Percentiles rank a stretch among this genome's conserved stretches.
Evolutionary conservation across 2,329 filamentous ascomycete species (phyloP).

Genomic region (Neonectria faginata): DNA sequence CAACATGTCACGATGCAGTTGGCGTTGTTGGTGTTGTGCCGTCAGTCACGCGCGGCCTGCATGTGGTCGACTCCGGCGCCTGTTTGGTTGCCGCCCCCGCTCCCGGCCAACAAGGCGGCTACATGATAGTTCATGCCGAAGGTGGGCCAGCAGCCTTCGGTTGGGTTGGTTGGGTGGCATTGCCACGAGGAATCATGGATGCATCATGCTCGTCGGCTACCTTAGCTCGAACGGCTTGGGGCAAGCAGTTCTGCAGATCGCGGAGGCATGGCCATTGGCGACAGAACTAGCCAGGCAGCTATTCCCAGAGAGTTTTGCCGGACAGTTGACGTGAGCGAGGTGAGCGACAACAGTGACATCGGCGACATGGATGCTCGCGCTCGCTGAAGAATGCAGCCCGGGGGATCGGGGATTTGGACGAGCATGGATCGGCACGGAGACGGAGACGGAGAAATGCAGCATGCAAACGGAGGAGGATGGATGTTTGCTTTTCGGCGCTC

Average conservation of each 20-base stretch:
- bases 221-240: not conserved
- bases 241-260: not conserved
- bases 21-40: not conserved
- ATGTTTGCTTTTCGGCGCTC: conserved; percentile 4
- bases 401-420: not conserved
- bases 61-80: not conserved
- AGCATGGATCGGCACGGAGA: conserved; percentile 5
- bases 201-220: not conserved
- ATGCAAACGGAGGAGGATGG: not conserved
- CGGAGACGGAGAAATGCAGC: not conserved
- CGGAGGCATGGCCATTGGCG: too few species aligned
- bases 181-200: conserved; percentile 2
- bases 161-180: not conserved
- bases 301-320: too few species aligned
- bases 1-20: not conserved
- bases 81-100: conserved; percentile 1
- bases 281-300: too few species aligned
- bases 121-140: not conserved
- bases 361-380: too few species aligned
- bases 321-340: too few species aligned
- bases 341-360: too few species aligned
- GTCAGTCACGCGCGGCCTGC: not conserved
- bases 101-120: not conserved
- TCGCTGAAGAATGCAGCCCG: too few species aligned
- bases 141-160: not conserved